Conservation (phyloP, 176 grass and related monocot genomes). For the Metroxylon sagu region DNA sequence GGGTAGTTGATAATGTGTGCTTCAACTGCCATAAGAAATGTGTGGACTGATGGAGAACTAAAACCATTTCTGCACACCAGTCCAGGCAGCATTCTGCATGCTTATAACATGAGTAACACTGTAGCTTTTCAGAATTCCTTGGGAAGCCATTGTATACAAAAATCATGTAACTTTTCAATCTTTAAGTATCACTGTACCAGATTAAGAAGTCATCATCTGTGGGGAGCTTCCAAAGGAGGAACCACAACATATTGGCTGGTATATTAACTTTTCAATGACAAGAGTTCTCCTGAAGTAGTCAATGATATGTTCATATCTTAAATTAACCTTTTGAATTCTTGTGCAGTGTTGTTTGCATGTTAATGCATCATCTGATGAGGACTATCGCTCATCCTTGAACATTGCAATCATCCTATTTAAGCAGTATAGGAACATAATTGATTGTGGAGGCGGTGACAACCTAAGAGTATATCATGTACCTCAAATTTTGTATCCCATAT, state of each 20-base stretch:
- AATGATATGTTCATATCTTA: slow-evolving; percentile 8
- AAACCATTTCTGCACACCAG: slow-evolving; percentile 11
- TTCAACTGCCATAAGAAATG: slow-evolving; percentile 15
- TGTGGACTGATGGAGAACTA: slow-evolving; percentile 24
- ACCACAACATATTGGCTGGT: slow-evolving; percentile 54
- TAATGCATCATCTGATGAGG: slow-evolving; percentile 67
- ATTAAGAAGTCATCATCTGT: slow-evolving; percentile 32
- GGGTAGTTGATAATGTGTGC: slow-evolving; percentile 32
- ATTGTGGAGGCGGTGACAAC: slow-evolving; percentile 80
- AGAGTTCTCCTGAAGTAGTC: background rate
- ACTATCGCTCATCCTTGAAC: slow-evolving; percentile 72
- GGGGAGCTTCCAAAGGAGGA: slow-evolving; percentile 45
- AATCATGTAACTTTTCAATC: slow-evolving; percentile 28
- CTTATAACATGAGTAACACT: slow-evolving; percentile 19
- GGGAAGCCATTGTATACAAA: slow-evolving; percentile 35
- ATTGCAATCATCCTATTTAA: slow-evolving; percentile 84
- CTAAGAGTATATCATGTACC: slow-evolving; percentile 42
- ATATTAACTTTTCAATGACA: slow-evolving; percentile 1
- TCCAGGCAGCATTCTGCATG: background rate
- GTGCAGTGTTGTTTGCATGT: slow-evolving; percentile 67
- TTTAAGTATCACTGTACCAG: slow-evolving; percentile 40
- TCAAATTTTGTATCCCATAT: slow-evolving; percentile 14
- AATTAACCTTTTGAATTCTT: background rate
- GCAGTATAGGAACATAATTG: slow-evolving; percentile 69
- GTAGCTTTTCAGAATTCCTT: slow-evolving; percentile 27